These are phyloP conservation scores for Pontederia crassipes DNA, from an alignment of 176 grass and related monocot species.

Conservation along the genomic window DNA sequence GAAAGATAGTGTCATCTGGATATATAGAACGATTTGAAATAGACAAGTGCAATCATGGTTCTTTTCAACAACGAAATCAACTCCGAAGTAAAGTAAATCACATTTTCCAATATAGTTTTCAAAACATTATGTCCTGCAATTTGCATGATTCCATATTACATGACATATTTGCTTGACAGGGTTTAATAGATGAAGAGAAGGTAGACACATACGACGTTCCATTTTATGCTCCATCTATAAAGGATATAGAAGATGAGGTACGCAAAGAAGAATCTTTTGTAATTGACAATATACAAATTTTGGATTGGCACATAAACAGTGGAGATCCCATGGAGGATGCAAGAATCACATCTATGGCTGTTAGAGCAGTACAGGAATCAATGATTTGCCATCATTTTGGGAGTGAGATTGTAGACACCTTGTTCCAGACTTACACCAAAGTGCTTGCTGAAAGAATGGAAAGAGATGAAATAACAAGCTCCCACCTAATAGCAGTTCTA, in stretches of 20 bases:
- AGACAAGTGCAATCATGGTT: too few species aligned
- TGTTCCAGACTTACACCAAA: conserved; percentile 54
- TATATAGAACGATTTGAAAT: too few species aligned
- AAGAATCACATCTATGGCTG: conserved; percentile 56
- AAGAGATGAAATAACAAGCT: conserved; percentile 60
- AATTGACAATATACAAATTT: conserved; percentile 57
- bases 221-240: conserved; percentile 68
- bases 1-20: too few species aligned
- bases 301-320: conserved; percentile 67
- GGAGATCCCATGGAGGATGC: conserved; percentile 75
- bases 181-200: conserved; percentile 51
- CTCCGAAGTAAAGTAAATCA: too few species aligned
- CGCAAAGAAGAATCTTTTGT: conserved; percentile 68
- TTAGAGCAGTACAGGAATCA: conserved; percentile 84
- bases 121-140: too few species aligned
- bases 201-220: conserved; percentile 82
- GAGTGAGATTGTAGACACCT: conserved; percentile 42
- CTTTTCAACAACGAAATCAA: too few species aligned
- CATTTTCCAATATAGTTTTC: too few species aligned
- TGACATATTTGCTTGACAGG: conserved; percentile 18
- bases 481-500: conserved; percentile 32
- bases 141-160: too few species aligned
- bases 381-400: conserved; percentile 95
- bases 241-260: conserved; percentile 68
- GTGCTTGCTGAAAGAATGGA: conserved; percentile 70